These are phyloP conservation scores for Globisporangium yorkense DNA, from an alignment of 352 stramenopile genomes.

Conservation along the genomic window DNA sequence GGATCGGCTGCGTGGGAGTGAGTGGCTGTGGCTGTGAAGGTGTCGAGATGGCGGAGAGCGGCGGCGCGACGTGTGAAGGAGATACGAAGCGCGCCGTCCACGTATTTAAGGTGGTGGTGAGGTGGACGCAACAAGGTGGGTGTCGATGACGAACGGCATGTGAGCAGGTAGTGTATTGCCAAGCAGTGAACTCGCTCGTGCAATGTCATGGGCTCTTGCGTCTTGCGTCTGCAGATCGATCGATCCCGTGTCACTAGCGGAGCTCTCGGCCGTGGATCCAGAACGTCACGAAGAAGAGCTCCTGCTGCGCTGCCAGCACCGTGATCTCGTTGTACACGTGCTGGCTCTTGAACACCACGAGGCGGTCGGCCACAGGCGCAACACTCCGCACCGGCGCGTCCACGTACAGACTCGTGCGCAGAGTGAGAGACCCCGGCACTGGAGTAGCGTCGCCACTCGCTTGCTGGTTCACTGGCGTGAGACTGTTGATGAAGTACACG, in stretches of 20 bases:
- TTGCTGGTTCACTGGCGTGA: slow-evolving; percentile 3
- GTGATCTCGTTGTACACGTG: slow-evolving; percentile 66
- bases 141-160: background rate
- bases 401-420: slow-evolving; percentile 26
- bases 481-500: slow-evolving; percentile 56
- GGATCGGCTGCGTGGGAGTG: too few species aligned
- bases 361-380: slow-evolving; percentile 29
- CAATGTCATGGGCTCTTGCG: background rate
- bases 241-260: background rate
- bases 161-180: background rate
- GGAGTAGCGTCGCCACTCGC: slow-evolving; percentile 1
- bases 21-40: too few species aligned
- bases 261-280: slow-evolving; percentile 76
- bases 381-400: slow-evolving; percentile 32
- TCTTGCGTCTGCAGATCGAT: background rate
- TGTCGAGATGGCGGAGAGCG: too few species aligned
- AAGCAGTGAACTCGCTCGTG: background rate
- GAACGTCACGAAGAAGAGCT: slow-evolving; percentile 68
- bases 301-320: slow-evolving; percentile 7
- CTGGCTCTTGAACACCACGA: slow-evolving; percentile 70
- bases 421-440: slow-evolving; percentile 9
- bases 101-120: slow-evolving; percentile 11
- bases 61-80: background rate
- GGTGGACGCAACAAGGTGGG: background rate
- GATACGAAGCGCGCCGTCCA: background rate